These are phyloP conservation scores for Fibroporia radiculosa DNA, from an alignment of 768 basidiomycete genomes.

Conservation along the genomic window DNA sequence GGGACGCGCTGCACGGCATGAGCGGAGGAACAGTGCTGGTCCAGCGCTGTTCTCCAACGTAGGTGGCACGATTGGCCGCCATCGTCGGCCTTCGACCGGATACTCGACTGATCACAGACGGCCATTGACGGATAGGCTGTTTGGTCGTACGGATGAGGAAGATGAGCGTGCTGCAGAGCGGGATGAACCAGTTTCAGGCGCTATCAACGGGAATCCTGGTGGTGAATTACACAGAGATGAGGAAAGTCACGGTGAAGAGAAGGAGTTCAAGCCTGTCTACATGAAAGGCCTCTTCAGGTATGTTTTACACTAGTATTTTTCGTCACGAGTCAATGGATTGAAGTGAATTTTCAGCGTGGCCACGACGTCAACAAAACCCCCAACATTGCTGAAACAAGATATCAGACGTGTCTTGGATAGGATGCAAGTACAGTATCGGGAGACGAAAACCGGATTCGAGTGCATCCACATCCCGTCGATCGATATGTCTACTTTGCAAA, in stretches of 20 bases:
- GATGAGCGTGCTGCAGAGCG: constrained; percentile 31
- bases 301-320: constrained; percentile 15
- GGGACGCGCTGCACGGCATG: constrained; percentile 54
- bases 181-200: constrained; percentile 31
- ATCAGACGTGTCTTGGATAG: constrained; percentile 83
- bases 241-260: constrained; percentile 49
- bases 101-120: constrained; percentile 30
- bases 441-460: constrained; percentile 88
- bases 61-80: constrained; percentile 55
- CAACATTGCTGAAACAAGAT: constrained; percentile 73
- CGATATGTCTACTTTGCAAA: constrained; percentile 71
- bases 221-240: constrained; percentile 19
- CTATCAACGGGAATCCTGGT: constrained; percentile 32
- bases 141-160: constrained; percentile 42
- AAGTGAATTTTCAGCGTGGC: constrained; percentile 54
- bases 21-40: constrained; percentile 71
- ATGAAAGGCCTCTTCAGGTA: constrained; percentile 94
- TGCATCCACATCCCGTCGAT: constrained; percentile 95
- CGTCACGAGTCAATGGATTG: not conserved
- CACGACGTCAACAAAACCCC: constrained; percentile 89
- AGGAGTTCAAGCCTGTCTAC: constrained; percentile 90
- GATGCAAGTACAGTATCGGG: constrained; percentile 92
- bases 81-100: constrained; percentile 66
- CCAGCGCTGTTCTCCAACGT: constrained; percentile 43
- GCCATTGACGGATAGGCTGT: constrained; percentile 35